phyloP scores from a whole-genome alignment of 805 yeast species.

The Maudiozyma turicensis region DNA sequence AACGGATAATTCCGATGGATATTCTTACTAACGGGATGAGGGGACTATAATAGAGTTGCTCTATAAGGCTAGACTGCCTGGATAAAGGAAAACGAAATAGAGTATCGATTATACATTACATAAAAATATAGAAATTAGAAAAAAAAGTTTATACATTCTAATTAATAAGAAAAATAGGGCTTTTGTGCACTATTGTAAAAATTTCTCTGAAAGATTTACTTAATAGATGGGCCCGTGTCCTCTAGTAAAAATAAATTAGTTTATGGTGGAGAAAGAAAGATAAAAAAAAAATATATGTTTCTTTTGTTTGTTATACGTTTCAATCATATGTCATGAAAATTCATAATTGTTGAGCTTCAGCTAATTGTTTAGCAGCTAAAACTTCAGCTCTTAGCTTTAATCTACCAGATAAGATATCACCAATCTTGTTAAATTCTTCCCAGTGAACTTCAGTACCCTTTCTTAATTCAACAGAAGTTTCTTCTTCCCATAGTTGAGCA shows the following conservation, averaged over 20 bases:
- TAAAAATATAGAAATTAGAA: background rate
- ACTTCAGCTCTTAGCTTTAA: conserved; percentile 38
- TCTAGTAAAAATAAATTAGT: too few species aligned
- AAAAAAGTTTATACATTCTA: background rate
- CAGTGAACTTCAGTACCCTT: conserved; percentile 65
- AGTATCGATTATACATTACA: conserved; percentile 1
- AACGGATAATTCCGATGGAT: too few species aligned
- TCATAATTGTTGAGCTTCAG: conserved; percentile 2
- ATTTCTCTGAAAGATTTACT: too few species aligned
- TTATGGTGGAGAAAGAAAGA: background rate
- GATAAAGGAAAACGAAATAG: background rate
- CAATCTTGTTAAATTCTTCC: conserved; percentile 47
- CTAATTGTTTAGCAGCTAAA: conserved; percentile 10
- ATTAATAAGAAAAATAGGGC: background rate
- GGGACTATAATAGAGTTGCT: too few species aligned
- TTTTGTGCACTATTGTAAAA: too few species aligned
- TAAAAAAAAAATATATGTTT: background rate
- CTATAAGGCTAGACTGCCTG: background rate
- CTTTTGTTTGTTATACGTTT: background rate
- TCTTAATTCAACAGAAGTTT: conserved; percentile 52
- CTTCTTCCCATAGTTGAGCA: conserved; percentile 45
- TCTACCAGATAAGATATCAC: conserved; percentile 69
- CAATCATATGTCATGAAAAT: background rate
- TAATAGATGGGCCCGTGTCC: background rate
- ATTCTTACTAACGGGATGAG: background rate